phyloP scores from a whole-genome alignment of 192 early-diverging fungal genomes.

The Coemansia sp. region DNA sequence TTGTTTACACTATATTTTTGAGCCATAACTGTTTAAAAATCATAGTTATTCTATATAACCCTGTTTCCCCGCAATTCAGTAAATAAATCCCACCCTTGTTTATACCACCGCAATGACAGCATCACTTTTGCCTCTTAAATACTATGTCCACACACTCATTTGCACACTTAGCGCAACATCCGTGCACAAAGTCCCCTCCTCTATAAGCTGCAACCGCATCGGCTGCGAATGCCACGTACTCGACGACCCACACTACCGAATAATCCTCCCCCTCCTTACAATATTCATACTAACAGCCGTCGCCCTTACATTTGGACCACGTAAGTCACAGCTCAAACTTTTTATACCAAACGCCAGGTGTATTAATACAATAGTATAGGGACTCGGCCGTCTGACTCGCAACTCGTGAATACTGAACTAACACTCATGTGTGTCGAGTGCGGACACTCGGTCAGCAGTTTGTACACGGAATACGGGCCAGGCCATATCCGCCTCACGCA shows the following conservation, averaged over 20 bases:
- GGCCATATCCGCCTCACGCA: slow-evolving; percentile 82
- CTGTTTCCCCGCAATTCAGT: too few relatives aligned
- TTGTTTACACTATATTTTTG: too few relatives aligned
- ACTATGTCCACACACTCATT: slow-evolving; percentile 49
- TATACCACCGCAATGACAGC: too few relatives aligned
- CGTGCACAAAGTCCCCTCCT: slow-evolving; percentile 10
- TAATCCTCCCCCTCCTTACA: slow-evolving; percentile 33
- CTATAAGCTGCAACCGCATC: slow-evolving; percentile 52
- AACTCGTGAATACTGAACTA: slow-evolving; percentile 6
- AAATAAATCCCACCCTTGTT: too few relatives aligned
- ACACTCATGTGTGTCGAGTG: slow-evolving; percentile 71
- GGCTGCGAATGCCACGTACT: slow-evolving; percentile 55
- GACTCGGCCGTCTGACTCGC: too few relatives aligned
- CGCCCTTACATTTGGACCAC: slow-evolving; percentile 43
- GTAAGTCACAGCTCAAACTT: slow-evolving; percentile 16
- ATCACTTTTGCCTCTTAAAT: background rate
- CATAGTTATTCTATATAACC: too few relatives aligned
- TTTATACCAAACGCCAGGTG: too few relatives aligned
- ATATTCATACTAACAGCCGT: slow-evolving; percentile 37
- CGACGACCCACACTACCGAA: slow-evolving; percentile 35
- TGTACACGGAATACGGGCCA: slow-evolving; percentile 80
- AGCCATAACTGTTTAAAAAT: too few relatives aligned
- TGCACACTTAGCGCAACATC: slow-evolving; percentile 54
- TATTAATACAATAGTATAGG: too few relatives aligned
- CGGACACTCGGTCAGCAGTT: slow-evolving; percentile 61